Percentiles rank a stretch among this genome's conserved stretches.
Evolutionary conservation across 768 basidiomycete species (phyloP).

Genomic region (Cubamyces sp.): DNA sequence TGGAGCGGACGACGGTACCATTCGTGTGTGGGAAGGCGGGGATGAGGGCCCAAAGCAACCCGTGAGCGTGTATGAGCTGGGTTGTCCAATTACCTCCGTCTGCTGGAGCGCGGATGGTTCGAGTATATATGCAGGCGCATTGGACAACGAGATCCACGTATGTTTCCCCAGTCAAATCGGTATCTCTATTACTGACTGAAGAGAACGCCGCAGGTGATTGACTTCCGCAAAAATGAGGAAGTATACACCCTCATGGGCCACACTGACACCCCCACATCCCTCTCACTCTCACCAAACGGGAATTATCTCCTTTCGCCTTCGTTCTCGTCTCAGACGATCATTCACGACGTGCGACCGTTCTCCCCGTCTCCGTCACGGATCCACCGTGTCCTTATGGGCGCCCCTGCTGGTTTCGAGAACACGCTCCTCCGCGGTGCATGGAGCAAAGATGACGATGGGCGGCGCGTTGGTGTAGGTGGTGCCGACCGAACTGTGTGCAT

Average conservation of each 20-base stretch:
- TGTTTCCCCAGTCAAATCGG: constrained; percentile 49
- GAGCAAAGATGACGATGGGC: constrained; percentile 85
- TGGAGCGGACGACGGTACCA: constrained; percentile 90
- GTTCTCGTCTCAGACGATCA: constrained; percentile 84
- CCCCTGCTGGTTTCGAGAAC: constrained; percentile 94
- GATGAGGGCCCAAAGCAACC: constrained; percentile 73
- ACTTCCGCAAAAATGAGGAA: constrained; percentile 83
- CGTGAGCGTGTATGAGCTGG: constrained; percentile 80
- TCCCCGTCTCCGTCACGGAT: constrained; percentile 81
- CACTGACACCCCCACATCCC: constrained; percentile 90
- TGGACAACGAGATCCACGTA: constrained; percentile 97
- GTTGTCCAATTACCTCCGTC: constrained; percentile 90
- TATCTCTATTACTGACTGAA: neutral
- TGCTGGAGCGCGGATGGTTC: constrained; percentile 93
- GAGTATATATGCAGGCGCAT: constrained; percentile 85
- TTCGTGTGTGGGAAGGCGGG: constrained; percentile 89
- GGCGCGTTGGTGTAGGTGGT: constrained; percentile 84
- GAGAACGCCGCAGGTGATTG: constrained; percentile 82
- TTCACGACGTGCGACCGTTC: constrained; percentile 95
- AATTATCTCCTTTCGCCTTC: constrained; percentile 88
- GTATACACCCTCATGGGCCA: constrained; percentile 84
- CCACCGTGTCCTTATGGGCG: constrained; percentile 79
- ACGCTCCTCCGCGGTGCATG: constrained; percentile 83
- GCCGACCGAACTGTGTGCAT: constrained; percentile 87
- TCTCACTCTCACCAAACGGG: constrained; percentile 90